Percentiles rank a stretch among this genome's conserved stretches.
These are phyloP conservation scores for Pyrus betulifolia DNA, from an alignment of 306 rosid species.

Conservation along the genomic window DNA sequence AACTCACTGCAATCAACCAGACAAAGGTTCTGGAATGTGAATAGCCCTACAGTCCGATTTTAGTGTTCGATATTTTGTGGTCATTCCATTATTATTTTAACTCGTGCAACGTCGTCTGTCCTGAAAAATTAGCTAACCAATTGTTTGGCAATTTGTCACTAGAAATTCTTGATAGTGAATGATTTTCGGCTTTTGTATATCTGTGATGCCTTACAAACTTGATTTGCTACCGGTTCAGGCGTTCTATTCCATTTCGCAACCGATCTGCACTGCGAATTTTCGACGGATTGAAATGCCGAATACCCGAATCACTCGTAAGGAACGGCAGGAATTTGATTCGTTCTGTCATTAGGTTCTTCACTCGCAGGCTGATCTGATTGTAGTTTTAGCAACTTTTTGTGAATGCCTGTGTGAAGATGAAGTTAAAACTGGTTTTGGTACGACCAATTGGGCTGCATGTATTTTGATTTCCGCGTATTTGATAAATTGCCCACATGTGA, in stretches of 20 bases:
- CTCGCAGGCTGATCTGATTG: neutral
- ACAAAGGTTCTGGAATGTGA: conserved; percentile 7
- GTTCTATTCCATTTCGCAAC: conserved; percentile 2
- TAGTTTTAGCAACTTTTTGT: neutral
- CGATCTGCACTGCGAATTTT: neutral
- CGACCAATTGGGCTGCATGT: too few species aligned
- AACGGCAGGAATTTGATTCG: neutral
- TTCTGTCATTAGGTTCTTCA: neutral
- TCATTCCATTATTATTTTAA: conserved; percentile 22
- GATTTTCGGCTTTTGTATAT: conserved; percentile 6
- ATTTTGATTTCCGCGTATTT: too few species aligned
- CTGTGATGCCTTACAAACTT: conserved; percentile 5
- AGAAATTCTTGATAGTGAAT: conserved; percentile 27
- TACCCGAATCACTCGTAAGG: too few species aligned
- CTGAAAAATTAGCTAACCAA: conserved; percentile 34
- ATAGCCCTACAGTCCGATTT: conserved; percentile 6
- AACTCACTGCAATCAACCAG: conserved; percentile 14
- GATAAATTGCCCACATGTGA: too few species aligned
- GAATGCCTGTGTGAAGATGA: neutral
- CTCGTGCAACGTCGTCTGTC: conserved; percentile 18
- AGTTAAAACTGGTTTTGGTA: neutral
- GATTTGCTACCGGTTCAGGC: neutral
- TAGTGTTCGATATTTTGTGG: conserved; percentile 14
- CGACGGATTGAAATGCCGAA: too few species aligned
- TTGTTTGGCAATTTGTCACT: conserved; percentile 27